A percentile compares a stretch with the other conserved stretches of the same genome.
These are phyloP conservation scores for Talaromyces sp. DNA, from an alignment of 2,329 filamentous ascomycete species.

Conservation along the genomic window DNA sequence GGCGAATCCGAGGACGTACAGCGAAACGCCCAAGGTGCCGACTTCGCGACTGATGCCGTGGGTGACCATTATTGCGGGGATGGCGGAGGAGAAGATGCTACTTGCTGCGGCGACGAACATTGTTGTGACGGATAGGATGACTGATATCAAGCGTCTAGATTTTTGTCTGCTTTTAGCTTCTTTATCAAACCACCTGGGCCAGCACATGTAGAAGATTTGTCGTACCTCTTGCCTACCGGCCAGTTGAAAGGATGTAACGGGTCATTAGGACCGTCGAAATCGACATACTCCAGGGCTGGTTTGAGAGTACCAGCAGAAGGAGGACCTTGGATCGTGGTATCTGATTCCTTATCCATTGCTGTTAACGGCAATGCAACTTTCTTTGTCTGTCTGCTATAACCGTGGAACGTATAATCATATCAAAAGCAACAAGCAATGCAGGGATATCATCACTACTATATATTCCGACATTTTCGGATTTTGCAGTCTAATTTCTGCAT, in stretches of 20 bases:
- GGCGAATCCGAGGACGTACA: slow-evolving; percentile 58
- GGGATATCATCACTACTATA: no score
- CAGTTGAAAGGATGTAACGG: slow-evolving; percentile 12
- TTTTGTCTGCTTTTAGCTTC: not conserved
- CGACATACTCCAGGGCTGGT: slow-evolving; percentile 1
- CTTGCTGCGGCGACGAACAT: slow-evolving; percentile 12
- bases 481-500: not conserved
- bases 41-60: slow-evolving; percentile 38
- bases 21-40: slow-evolving; percentile 53
- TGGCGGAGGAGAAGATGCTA: slow-evolving; percentile 10
- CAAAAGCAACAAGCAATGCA: no score
- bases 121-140: slow-evolving; percentile 8
- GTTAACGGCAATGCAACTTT: no score
- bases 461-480: not conserved
- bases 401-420: not conserved
- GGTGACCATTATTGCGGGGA: slow-evolving; percentile 10
- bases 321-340: not conserved
- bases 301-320: no score
- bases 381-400: no score
- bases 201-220: not conserved
- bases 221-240: slow-evolving; percentile 6
- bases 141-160: slow-evolving; percentile 5
- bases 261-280: slow-evolving; percentile 10
- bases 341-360: not conserved
- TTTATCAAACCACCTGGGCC: no score